Evolutionary conservation across 345 rosid genomes (phyloP), one percentile per base, ranked within the genome.

Genomic region (Citrus sp.): DNA sequence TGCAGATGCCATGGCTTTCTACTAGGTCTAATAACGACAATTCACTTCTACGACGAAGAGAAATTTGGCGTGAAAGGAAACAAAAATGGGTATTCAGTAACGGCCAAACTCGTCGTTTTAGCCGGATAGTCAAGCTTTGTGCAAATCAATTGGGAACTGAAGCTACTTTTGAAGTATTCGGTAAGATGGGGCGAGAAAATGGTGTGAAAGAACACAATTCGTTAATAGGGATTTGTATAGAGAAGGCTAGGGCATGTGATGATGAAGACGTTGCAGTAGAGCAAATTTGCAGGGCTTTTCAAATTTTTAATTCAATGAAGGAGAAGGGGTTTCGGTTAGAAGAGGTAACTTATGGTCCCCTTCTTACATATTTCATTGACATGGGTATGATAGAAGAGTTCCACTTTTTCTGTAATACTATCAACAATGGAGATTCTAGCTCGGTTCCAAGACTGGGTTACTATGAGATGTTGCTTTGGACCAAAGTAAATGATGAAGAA

Each of bases 391-490:
- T 85, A 40, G 83, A 89, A 51, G 97, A 92, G 69, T 96, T 96
- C 30, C 70, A 83, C 64, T 72, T 73, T 40, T 83, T 91, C 72
- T 77, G 74, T 68, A 78, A 78, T 65, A 49, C 81, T 10, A 80
- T 92, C 77, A 79, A 75, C 74, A 92, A 88, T 56, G 79, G 78
- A 64, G 82, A 81, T 80, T 80, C 84, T 14, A 54, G 80, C 54
- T 76, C 85, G 9, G 75, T 37, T 76, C 84, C 89, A 73, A 85
- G 87, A 82, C 75, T 94, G 49, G 95, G 97, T 38, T 94, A 89
- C 86, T 94, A 94, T 79, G 97, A 96, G 88, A 94, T 96, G 95
- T 86, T 89, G 82, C 85, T 94, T 42, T 90, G 84, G 85, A 78
- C 87, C 68, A 85, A 85, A 80, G 85, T 80, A 63, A 75, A 87